Base-by-base conservation (phyloP, 2,329 filamentous ascomycete genomes). In the Colletotrichum sp. region DNA sequence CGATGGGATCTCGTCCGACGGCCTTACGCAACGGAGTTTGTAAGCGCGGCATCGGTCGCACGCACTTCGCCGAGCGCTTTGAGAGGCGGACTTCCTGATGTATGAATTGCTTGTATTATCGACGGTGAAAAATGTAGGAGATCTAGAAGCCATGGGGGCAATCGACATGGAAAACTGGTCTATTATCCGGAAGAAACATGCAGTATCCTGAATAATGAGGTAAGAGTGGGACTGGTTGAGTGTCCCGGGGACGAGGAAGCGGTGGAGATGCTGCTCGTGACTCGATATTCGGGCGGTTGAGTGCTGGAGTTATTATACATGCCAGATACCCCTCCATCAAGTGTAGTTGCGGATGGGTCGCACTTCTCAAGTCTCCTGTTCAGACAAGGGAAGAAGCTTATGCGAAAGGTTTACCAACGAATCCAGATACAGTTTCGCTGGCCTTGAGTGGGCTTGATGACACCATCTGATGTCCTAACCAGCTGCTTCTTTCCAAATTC, bases 1-100 rank as follows among this genome's bases (percentile, higher is more conserved):
- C 43, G 43, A 1, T 7, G 43, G 10, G 0, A 10, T 0, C 3
- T 22, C 43, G 0, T 52, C 43, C 0, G 43, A 52, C 2, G 43
- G 43, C n/a, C 43, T 52, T 22, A 52, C 43, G 0, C 43, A 52
- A 5, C 43, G 43, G 10, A 52, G 43, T 52, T 52, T 52, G 43
- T 52, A 52, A 22, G 43, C 43, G 43, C 43, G 43, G n/a, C 43
- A 52, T 25, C 43, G n/a, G 43, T 52, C 43, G 43, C 43, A 52
- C 0, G 43, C 43, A 52, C 43, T 52, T 52, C 43, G 43, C n/a
- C 43, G 43, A 52, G 43, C 43, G 43, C n/a, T 52, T 2, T 52
- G 43, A 13, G 43, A 52, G n/a, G 43, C 6, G 9, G 43, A 52
- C 43, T 52, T 52, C 6, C 43, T 52, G 43, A 52, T 25, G 43